A percentile compares a stretch with the other conserved stretches of the same genome.
Conservation (phyloP, 1,284 basidiomycete genomes). For the Pisolithus thermaeus region DNA sequence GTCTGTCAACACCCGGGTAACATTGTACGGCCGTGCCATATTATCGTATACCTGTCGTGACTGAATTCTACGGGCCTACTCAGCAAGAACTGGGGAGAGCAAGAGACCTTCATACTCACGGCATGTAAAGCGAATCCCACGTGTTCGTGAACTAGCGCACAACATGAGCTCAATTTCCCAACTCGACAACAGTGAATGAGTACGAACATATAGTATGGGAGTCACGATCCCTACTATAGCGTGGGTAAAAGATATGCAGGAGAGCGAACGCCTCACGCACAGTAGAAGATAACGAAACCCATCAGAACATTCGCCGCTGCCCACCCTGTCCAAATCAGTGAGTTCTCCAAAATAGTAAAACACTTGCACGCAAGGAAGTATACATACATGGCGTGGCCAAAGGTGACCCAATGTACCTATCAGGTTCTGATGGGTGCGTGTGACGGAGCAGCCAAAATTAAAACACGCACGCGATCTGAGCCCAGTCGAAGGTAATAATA, state of each 20-base stretch:
- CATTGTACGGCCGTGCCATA: conserved; percentile 51
- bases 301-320: conserved; percentile 57
- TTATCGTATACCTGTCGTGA: conserved; percentile 38
- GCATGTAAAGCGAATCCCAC: conserved; percentile 41
- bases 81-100: background rate
- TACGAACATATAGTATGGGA: conserved; percentile 36
- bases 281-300: conserved; percentile 60
- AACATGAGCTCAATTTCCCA: background rate
- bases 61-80: conserved; percentile 19
- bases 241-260: conserved; percentile 16
- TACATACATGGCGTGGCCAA: conserved; percentile 27
- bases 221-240: conserved; percentile 45
- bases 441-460: background rate
- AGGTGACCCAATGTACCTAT: conserved; percentile 40
- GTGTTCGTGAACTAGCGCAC: conserved; percentile 45
- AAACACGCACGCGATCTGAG: conserved; percentile 36
- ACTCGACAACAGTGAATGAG: background rate
- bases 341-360: background rate
- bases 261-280: conserved; percentile 19
- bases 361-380: background rate
- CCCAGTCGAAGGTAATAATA: conserved; percentile 47
- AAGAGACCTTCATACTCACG: conserved; percentile 15
- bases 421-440: background rate
- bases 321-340: conserved; percentile 34
- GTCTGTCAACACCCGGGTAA: conserved; percentile 46